Evolutionary conservation across 139 green algal species (phyloP), one percentile per base, ranked within the genome.

Genomic region (Yamagishiella unicocca): DNA sequence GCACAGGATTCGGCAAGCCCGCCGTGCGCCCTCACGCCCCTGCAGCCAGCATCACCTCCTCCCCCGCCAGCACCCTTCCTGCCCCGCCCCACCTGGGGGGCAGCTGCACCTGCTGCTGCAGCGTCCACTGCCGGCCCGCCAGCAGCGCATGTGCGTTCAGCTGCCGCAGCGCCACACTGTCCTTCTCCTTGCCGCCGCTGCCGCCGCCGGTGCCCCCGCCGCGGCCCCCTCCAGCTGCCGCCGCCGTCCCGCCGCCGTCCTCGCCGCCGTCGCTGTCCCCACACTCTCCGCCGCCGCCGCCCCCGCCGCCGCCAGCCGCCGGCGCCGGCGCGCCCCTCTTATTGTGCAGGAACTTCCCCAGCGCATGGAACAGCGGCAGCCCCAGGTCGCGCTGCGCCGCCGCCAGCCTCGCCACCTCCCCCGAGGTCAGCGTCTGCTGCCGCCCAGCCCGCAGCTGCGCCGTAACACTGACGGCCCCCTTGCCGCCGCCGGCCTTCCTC

Each of bases 261-360:
- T 35, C 79, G 17, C 58, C 77, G 27, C 54, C 33, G 40, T 40
- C 58, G 38, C 55, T 42, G 9, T 80, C 43, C 5, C 40, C 58
- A 27, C 19, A 17, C 7, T 9, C 64, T 73, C 40, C n/a, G n/a
- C n/a, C n/a, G n/a, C n/a, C 53, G 35, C 37, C 76, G 10, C 72
- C 25, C 1, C 72, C 72, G 43, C 43, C 43, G 4, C 72, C 42
- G 43, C 43, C 43, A 19, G 29, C 45, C 2, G 19, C 31, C 29
- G 7, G n/a, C 21, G 7, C 45, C 46, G 50, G n/a, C 10, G 8
- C 55, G 38, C 54, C 54, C 10, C 94, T 83, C 82, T 97, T 97
- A 90, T 97, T 96, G 89, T 97, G 96, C 83, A 98, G 89, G 40
- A 98, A 77, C 88, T 97, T 97, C 27, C 96, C 96, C 0, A 98